Conservation (phyloP, 345 rosid species). For the Populus nigra region DNA sequence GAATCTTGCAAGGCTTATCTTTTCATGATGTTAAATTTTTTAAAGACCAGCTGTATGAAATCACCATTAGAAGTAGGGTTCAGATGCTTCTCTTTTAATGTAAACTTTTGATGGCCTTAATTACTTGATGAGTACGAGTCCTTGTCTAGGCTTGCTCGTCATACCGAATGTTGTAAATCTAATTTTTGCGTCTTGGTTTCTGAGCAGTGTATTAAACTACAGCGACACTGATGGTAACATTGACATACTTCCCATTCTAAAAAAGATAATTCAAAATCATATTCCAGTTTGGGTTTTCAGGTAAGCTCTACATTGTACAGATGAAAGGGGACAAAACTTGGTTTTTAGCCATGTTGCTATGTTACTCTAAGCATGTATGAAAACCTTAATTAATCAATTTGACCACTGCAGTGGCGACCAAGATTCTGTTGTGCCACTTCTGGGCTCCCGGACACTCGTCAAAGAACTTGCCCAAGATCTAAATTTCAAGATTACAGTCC, state of each 20-base stretch:
- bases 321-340: neutral
- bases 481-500: conserved; percentile 56
- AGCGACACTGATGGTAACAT: conserved; percentile 50
- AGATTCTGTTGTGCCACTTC: conserved; percentile 81
- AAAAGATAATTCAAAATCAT: conserved; percentile 50
- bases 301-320: conserved; percentile 24
- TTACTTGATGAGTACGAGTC: neutral
- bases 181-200: conserved; percentile 11
- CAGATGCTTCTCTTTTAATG: neutral
- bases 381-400: neutral
- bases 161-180: neutral
- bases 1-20: neutral
- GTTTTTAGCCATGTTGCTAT: neutral
- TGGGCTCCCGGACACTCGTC: conserved; percentile 73
- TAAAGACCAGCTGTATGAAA: neutral
- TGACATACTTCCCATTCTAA: conserved; percentile 76
- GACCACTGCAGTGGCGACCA: conserved; percentile 63
- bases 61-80: neutral
- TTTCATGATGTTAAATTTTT: neutral
- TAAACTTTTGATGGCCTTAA: neutral
- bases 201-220: conserved; percentile 56
- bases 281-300: conserved; percentile 86
- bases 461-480: conserved; percentile 73
- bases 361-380: neutral
- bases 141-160: neutral